A percentile compares a stretch with the other conserved stretches of the same genome.
These are phyloP conservation scores for Platanthera guangdongensis DNA, from an alignment of 106 monocot species.

Conservation along the genomic window DNA sequence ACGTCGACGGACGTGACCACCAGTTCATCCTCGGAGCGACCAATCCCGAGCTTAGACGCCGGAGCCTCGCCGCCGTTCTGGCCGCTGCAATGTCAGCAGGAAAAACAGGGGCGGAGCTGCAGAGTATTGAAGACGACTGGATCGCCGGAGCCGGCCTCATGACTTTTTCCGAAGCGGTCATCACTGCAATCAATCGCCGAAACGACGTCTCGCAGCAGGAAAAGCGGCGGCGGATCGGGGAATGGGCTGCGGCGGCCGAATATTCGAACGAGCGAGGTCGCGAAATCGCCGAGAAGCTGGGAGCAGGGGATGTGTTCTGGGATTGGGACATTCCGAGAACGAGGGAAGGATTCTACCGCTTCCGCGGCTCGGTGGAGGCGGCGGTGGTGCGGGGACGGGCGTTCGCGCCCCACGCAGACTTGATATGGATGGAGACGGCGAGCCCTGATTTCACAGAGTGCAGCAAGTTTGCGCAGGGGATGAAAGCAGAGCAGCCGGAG, in stretches of 20 bases:
- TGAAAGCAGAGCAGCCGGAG: conserved; percentile 48
- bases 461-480: conserved; percentile 54
- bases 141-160: conserved; percentile 47
- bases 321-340: conserved; percentile 96
- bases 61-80: conserved; percentile 33
- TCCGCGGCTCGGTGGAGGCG: conserved; percentile 65
- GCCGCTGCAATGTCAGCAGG: conserved; percentile 49
- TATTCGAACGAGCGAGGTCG: conserved; percentile 45
- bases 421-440: conserved; percentile 94
- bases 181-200: conserved; percentile 30
- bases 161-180: conserved; percentile 64
- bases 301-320: conserved; percentile 60
- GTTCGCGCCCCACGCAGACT: conserved; percentile 57
- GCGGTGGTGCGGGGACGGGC: conserved; percentile 68
- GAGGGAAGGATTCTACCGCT: conserved; percentile 82
- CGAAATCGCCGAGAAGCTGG: conserved; percentile 47
- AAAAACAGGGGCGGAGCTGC: conserved; percentile 55
- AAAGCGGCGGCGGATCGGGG: conserved; percentile 29
- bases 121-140: conserved; percentile 68
- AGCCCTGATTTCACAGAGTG: conserved; percentile 74
- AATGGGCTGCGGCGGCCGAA: conserved; percentile 31
- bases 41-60: conserved; percentile 40
- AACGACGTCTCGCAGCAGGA: conserved; percentile 37
- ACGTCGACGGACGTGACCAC: conserved; percentile 81
- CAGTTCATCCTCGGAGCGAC: conserved; percentile 88